phyloP scores from a whole-genome alignment of 805 yeast species.

The Teunomyces atbi region DNA sequence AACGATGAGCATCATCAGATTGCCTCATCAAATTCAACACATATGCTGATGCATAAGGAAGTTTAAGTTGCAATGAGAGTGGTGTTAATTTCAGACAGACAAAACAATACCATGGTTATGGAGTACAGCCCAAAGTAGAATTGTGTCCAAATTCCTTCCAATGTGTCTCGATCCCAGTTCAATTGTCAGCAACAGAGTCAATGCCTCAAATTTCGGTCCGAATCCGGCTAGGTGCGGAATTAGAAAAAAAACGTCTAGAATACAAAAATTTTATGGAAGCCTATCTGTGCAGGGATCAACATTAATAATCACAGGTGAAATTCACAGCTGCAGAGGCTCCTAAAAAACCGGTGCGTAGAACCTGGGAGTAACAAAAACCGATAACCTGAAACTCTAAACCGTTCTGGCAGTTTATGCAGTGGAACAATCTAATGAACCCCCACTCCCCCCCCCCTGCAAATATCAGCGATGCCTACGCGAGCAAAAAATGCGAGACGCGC shows the following conservation, averaged over 20 bases:
- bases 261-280: background rate
- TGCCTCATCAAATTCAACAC: conserved; percentile 9
- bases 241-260: background rate
- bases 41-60: too few species aligned
- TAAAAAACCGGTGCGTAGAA: too few species aligned
- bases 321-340: too few species aligned
- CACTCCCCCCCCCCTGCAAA: too few species aligned
- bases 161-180: background rate
- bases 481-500: too few species aligned
- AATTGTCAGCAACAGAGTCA: background rate
- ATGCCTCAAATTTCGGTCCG: background rate
- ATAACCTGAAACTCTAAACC: too few species aligned
- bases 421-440: too few species aligned
- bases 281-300: background rate
- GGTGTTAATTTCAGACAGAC: conserved; percentile 32
- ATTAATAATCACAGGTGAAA: too few species aligned
- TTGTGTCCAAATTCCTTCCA: background rate
- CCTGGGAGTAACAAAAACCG: too few species aligned
- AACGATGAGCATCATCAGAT: conserved; percentile 4
- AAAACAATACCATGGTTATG: conserved; percentile 32
- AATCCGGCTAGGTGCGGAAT: background rate
- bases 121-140: conserved; percentile 31
- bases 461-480: too few species aligned
- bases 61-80: too few species aligned
- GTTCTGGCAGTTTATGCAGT: too few species aligned